Conservation (phyloP, 106 monocot genomes). For the Dendrobium nobile region DNA sequence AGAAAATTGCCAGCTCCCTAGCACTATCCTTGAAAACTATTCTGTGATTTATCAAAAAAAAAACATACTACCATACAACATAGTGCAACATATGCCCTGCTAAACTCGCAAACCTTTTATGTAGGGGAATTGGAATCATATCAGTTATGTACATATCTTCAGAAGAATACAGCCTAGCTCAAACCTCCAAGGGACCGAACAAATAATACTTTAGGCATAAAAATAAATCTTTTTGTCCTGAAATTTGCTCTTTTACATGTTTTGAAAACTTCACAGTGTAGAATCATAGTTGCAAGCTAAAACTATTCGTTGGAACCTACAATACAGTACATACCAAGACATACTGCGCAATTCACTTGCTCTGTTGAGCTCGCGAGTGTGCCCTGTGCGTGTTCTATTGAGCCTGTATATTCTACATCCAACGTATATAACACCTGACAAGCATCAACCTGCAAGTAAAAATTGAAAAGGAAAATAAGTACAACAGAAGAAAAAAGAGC, state of each 20-base stretch:
- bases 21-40: neutral
- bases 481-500: neutral
- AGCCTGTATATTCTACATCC: conserved; percentile 78
- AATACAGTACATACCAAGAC: conserved; percentile 63
- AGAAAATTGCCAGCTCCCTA: neutral
- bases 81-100: neutral
- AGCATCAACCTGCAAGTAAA: conserved; percentile 51
- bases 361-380: conserved; percentile 52
- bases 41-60: neutral
- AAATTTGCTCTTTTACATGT: neutral
- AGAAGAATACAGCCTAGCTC: neutral
- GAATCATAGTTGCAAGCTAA: neutral
- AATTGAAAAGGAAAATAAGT: neutral
- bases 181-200: neutral
- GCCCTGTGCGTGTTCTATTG: conserved; percentile 70
- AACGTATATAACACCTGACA: conserved; percentile 57
- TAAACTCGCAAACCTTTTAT: neutral
- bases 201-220: neutral
- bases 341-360: conserved; percentile 78
- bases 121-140: neutral
- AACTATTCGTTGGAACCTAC: neutral
- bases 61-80: neutral
- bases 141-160: neutral
- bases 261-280: neutral
- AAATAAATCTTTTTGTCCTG: neutral